These are phyloP conservation scores for Nigrospora oryzae DNA, from an alignment of 2,329 filamentous ascomycete species.

Conservation along the genomic window DNA sequence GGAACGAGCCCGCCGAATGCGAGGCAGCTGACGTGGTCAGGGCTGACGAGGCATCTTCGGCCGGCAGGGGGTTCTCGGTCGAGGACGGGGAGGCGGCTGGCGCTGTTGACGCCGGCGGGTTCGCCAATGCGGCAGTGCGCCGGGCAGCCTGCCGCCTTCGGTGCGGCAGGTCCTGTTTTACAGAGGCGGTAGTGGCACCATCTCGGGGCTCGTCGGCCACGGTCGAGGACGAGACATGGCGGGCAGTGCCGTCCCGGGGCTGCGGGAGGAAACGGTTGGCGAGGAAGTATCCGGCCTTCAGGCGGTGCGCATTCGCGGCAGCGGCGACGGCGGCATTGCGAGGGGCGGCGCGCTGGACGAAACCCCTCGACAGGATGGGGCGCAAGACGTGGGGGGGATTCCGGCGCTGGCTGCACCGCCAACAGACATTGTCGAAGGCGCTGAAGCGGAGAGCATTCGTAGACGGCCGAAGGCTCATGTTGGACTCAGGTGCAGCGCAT, in stretches of 20 bases:
- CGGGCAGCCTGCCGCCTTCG: constrained; percentile 14
- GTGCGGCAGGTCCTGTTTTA: constrained; percentile 14
- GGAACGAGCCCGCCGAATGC: constrained; percentile 41
- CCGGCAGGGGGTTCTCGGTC: constrained; percentile 27
- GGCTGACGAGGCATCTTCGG: constrained; percentile 44
- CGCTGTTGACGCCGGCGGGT: background rate
- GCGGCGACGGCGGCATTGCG: background rate
- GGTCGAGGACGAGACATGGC: constrained; percentile 3
- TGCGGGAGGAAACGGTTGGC: constrained; percentile 14
- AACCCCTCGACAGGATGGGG: too few species aligned
- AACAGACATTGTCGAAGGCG: constrained; percentile 17
- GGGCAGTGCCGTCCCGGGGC: background rate
- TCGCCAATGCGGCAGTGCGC: constrained; percentile 6
- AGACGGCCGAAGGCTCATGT: constrained; percentile 22
- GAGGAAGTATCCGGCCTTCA: constrained; percentile 16
- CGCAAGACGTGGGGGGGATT: background rate
- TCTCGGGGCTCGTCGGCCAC: background rate
- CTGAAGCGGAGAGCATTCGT: constrained; percentile 16
- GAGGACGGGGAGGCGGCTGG: background rate
- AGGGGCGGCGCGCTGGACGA: background rate
- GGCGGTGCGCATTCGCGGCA: constrained; percentile 1
- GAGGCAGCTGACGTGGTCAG: constrained; percentile 43
- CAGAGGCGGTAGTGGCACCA: constrained; percentile 4
- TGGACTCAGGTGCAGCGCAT: constrained; percentile 15
- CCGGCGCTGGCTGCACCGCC: constrained; percentile 16